Evolutionary conservation across 2,329 filamentous ascomycete species (phyloP).

Genomic region (Acrocalymma vagum): DNA sequence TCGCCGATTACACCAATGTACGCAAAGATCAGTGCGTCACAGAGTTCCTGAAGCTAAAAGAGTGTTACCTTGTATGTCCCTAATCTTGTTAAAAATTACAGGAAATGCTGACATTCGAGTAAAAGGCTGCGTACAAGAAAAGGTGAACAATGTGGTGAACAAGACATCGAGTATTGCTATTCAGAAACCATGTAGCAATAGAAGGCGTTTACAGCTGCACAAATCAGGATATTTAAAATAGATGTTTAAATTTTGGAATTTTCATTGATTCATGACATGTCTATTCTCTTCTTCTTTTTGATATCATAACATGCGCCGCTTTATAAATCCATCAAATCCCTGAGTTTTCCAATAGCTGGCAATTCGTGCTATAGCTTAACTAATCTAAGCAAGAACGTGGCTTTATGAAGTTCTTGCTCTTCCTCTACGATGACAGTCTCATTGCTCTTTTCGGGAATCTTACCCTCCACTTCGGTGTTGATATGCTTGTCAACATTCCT

Average conservation of each 20-base stretch:
- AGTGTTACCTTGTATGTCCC: conserved; percentile 80
- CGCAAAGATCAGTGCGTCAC: conserved; percentile 88
- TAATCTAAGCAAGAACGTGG: conserved; percentile 79
- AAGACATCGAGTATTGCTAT: neutral
- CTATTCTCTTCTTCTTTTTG: conserved; percentile 19
- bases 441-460: conserved; percentile 59
- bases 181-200: conserved; percentile 1
- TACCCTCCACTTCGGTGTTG: conserved; percentile 66
- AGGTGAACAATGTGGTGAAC: conserved; percentile 20
- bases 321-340: conserved; percentile 8
- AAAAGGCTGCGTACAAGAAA: conserved; percentile 42
- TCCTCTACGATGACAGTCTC: conserved; percentile 78
- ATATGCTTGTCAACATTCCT: conserved; percentile 77
- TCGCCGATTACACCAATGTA: conserved; percentile 87
- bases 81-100: neutral
- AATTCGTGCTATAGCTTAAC: conserved; percentile 68
- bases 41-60: conserved; percentile 85
- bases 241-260: conserved; percentile 13
- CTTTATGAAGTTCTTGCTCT: conserved; percentile 85
- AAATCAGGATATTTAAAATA: no score
- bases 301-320: conserved; percentile 15
- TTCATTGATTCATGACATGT: conserved; percentile 23
- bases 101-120: neutral
- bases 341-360: neutral
- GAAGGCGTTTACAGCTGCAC: conserved; percentile 1